Conservation (phyloP, 108 stramenopile genomes). For the Cyclostephanos invisitatus region DNA sequence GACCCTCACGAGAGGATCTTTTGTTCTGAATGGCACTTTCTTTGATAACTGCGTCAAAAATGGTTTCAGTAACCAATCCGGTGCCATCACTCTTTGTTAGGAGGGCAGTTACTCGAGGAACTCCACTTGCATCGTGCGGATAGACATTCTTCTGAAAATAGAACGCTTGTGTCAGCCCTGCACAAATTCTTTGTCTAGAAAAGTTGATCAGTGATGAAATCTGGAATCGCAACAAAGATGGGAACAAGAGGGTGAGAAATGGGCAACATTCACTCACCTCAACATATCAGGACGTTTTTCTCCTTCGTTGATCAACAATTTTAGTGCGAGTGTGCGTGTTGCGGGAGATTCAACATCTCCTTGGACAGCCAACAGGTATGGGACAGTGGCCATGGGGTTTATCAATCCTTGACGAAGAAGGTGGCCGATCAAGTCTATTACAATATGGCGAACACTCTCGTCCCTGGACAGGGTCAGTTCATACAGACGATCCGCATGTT, state of each 20-base stretch:
- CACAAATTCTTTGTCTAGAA: conserved; percentile 55
- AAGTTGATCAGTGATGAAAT: neutral
- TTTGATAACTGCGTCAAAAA: conserved; percentile 80
- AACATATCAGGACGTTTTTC: conserved; percentile 89
- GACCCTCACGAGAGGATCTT: conserved; percentile 70
- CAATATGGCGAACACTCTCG: conserved; percentile 58
- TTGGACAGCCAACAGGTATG: conserved; percentile 83
- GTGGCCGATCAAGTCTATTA: conserved; percentile 76
- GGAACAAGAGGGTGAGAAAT: neutral
- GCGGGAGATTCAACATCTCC: conserved; percentile 77
- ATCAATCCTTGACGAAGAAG: conserved; percentile 90
- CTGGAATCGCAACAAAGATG: neutral
- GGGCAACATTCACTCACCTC: conserved; percentile 42
- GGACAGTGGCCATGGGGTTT: conserved; percentile 87
- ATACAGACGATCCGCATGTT: conserved; percentile 73
- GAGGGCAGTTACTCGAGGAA: conserved; percentile 57
- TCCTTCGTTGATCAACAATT: conserved; percentile 74
- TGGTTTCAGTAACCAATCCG: conserved; percentile 57
- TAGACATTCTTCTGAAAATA: conserved; percentile 72
- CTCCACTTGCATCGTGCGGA: conserved; percentile 42
- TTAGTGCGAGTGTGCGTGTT: conserved; percentile 72
- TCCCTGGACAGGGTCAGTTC: conserved; percentile 67
- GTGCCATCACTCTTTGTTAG: conserved; percentile 47
- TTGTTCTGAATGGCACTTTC: conserved; percentile 67
- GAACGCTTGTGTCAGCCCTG: conserved; percentile 75